phyloP scores from a whole-genome alignment of 2,329 filamentous ascomycete species.

The Fusarium nygamai region DNA sequence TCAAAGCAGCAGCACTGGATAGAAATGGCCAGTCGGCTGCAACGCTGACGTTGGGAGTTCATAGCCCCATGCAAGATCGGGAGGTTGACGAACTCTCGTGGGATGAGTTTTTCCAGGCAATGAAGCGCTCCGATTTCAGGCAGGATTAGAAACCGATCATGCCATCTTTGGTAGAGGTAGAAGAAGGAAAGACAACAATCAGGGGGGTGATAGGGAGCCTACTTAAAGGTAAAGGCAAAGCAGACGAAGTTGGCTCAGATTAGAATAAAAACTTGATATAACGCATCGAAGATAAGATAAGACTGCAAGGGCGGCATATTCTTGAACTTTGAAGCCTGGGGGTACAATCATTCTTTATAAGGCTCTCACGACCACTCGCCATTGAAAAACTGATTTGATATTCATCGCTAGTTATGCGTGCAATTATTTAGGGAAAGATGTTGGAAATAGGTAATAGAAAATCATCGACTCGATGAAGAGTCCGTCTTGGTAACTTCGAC shows the following conservation, averaged over 20 bases:
- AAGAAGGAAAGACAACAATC: neutral
- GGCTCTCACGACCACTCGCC: neutral
- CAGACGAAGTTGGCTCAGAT: neutral
- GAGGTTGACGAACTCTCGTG: neutral
- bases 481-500: slow-evolving; percentile 30
- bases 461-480: neutral
- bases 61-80: too few species aligned
- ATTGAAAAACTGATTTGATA: neutral
- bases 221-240: neutral
- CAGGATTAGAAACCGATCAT: neutral
- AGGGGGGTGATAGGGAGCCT: neutral
- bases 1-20: neutral
- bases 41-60: too few species aligned
- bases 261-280: too few species aligned
- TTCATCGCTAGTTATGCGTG: neutral
- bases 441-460: neutral
- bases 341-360: neutral
- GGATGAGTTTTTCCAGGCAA: neutral
- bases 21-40: too few species aligned
- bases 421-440: too few species aligned
- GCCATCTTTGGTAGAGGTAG: neutral
- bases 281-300: too few species aligned
- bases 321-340: too few species aligned
- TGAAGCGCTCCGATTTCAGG: neutral
- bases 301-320: too few species aligned